phyloP scores from a whole-genome alignment of 2,329 filamentous ascomycete species.

The Monosporascus sp. region DNA sequence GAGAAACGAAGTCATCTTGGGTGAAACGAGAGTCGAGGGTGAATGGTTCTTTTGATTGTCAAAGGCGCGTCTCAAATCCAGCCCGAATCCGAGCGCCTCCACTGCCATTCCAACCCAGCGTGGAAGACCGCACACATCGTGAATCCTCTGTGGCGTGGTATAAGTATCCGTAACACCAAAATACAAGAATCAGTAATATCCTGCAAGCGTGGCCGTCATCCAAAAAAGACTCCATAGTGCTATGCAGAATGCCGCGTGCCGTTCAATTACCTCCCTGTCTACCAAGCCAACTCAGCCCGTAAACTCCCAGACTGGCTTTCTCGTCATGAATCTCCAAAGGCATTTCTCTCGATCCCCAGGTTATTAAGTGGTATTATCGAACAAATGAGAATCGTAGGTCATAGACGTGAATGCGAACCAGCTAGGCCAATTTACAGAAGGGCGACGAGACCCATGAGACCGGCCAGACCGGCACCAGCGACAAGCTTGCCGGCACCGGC shows the following conservation, averaged over 20 bases:
- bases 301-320: conserved; percentile 28
- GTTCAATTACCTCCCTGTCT: conserved; percentile 24
- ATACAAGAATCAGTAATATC: conserved; percentile 37
- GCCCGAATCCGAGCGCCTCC: conserved; percentile 10
- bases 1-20: conserved; percentile 19
- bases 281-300: conserved; percentile 20
- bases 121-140: conserved; percentile 30
- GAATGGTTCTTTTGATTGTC: conserved; percentile 4
- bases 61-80: conserved; percentile 2
- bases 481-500: conserved; percentile 52
- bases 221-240: conserved; percentile 29
- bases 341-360: conserved; percentile 28
- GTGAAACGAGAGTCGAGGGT: conserved; percentile 2
- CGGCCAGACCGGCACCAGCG: conserved; percentile 54
- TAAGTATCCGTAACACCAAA: conserved; percentile 29
- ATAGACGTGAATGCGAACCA: conserved; percentile 25
- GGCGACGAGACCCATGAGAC: conserved; percentile 55
- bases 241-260: conserved; percentile 29
- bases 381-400: conserved; percentile 36
- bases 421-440: conserved; percentile 48
- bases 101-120: conserved; percentile 13
- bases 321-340: conserved; percentile 33
- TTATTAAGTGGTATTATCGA: conserved; percentile 34
- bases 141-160: conserved; percentile 28
- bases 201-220: conserved; percentile 28